Conservation (phyloP, 768 basidiomycete species). For the Agaricus sinodeliciosus region DNA sequence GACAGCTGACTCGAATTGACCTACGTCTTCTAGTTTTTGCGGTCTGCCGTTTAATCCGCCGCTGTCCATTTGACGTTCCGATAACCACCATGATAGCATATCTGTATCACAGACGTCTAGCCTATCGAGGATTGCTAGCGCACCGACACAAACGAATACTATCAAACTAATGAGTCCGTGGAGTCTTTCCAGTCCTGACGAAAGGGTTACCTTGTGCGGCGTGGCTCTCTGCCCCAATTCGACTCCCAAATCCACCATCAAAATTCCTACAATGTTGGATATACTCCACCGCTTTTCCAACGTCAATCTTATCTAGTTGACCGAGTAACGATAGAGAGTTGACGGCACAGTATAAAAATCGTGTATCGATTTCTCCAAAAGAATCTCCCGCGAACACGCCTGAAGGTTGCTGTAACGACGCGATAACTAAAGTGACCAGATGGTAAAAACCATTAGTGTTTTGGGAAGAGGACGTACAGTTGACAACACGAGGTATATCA, state of each 20-base stretch:
- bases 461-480: slow-evolving; percentile 47
- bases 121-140: slow-evolving; percentile 81
- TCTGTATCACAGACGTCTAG: slow-evolving; percentile 74
- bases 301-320: slow-evolving; percentile 60
- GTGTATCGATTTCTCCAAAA: slow-evolving; percentile 90
- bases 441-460: background rate
- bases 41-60: slow-evolving; percentile 97
- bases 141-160: slow-evolving; percentile 90
- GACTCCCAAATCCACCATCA: slow-evolving; percentile 89
- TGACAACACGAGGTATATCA: slow-evolving; percentile 61
- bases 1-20: slow-evolving; percentile 18
- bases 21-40: slow-evolving; percentile 93
- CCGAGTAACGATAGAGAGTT: slow-evolving; percentile 78
- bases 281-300: slow-evolving; percentile 62
- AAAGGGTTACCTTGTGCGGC: slow-evolving; percentile 67
- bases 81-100: slow-evolving; percentile 89
- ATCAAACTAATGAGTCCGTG: background rate
- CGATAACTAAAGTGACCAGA: slow-evolving; percentile 50
- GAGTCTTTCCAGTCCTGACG: background rate
- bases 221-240: slow-evolving; percentile 87
- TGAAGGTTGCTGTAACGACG: slow-evolving; percentile 77
- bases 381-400: slow-evolving; percentile 87
- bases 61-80: slow-evolving; percentile 87
- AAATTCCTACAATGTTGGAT: slow-evolving; percentile 81
- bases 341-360: slow-evolving; percentile 87